phyloP scores from a whole-genome alignment of 2,329 filamentous ascomycete species.

The Arthrocladium fulminans region DNA sequence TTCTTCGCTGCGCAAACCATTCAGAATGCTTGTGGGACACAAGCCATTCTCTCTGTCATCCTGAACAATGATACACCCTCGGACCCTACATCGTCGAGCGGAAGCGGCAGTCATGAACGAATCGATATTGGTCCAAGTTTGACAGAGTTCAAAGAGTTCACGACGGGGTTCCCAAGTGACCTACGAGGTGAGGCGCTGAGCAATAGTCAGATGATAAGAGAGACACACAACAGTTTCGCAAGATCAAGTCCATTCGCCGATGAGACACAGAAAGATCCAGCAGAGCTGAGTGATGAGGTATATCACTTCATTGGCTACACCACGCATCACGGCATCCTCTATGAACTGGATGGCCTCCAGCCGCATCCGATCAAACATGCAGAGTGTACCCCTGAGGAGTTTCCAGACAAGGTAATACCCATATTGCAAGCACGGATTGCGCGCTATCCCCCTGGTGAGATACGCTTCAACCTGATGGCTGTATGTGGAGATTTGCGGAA shows the following conservation, averaged over 20 bases:
- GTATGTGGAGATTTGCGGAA: slow-evolving; percentile 78
- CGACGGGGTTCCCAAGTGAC: slow-evolving; percentile 70
- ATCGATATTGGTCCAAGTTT: slow-evolving; percentile 66
- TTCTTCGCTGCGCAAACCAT: slow-evolving; percentile 98
- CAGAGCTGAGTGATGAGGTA: slow-evolving; percentile 72
- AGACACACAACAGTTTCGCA: slow-evolving; percentile 85
- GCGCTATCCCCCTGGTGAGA: slow-evolving; percentile 78
- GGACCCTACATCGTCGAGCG: slow-evolving; percentile 19
- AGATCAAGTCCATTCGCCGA: slow-evolving; percentile 83
- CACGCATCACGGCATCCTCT: slow-evolving; percentile 66
- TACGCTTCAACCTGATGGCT: slow-evolving; percentile 90
- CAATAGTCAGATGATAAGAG: slow-evolving; percentile 62
- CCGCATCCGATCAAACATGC: slow-evolving; percentile 88
- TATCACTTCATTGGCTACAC: slow-evolving; percentile 98
- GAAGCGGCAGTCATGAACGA: slow-evolving; percentile 12
- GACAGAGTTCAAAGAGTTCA: slow-evolving; percentile 77
- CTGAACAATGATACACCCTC: slow-evolving; percentile 63
- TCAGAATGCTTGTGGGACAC: slow-evolving; percentile 95
- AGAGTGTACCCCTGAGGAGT: slow-evolving; percentile 57
- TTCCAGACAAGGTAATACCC: slow-evolving; percentile 73
- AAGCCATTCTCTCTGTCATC: slow-evolving; percentile 83
- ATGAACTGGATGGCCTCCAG: slow-evolving; percentile 92
- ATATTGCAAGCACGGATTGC: slow-evolving; percentile 76
- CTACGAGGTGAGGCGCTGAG: slow-evolving; percentile 61
- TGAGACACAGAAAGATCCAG: slow-evolving; percentile 66